Evolutionary conservation across 148 eudicot genomes (phyloP).

Genomic region (Vaccinium myrtillus): DNA sequence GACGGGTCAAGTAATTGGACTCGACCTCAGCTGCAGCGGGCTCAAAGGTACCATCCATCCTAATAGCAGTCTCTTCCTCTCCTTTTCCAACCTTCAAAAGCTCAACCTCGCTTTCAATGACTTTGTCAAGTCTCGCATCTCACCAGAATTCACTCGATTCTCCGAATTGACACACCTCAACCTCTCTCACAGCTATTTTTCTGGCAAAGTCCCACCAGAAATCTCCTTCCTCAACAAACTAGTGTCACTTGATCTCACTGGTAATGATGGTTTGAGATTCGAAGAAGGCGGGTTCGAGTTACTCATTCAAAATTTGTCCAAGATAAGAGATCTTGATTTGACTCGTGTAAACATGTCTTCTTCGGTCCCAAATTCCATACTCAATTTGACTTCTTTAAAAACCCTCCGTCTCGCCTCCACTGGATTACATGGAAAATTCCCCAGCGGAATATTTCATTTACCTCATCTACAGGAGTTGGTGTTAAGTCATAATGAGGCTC

Average conservation of each 20-base stretch:
- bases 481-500: no score
- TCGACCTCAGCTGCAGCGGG: conserved; percentile 1
- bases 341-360: no score
- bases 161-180: conserved; percentile 13
- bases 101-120: neutral
- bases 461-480: no score
- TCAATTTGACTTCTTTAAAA: no score
- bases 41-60: neutral
- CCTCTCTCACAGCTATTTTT: conserved; percentile 4
- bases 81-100: neutral
- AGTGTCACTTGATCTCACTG: conserved; percentile 18
- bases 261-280: neutral
- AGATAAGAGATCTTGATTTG: no score
- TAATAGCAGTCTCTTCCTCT: neutral
- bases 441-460: no score
- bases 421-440: no score
- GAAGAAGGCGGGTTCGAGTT: neutral
- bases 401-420: no score
- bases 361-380: no score
- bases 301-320: no score
- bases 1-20: neutral
- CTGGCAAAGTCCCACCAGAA: conserved; percentile 14
- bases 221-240: conserved; percentile 13
- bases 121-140: neutral
- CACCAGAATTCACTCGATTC: neutral